Evolutionary conservation across 2,329 filamentous ascomycete species (phyloP), one percentile per base, ranked within the genome.

Genomic region (Fusarium setosum): DNA sequence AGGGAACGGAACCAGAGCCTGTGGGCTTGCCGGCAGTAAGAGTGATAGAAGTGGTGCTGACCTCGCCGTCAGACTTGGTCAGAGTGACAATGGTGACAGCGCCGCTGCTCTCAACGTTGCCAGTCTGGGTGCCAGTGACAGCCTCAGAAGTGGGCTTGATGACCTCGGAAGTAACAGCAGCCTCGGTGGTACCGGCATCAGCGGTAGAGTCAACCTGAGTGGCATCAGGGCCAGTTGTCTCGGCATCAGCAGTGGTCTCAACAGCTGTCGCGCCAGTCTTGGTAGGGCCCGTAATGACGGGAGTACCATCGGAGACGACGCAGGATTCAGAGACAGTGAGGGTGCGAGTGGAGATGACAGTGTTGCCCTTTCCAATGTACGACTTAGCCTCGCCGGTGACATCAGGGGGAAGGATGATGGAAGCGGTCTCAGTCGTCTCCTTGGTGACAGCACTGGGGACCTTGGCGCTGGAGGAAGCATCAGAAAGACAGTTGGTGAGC

Each of bases 311-410:
- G 21, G 64, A 67, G 42, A 73, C 55, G 23, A 67, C 64, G 31
- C 69, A 72, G 42, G 70, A 63, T 59, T 73, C 71, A 4, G 66
- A 63, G 24, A 69, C 71, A 55, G 71, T 73, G 42, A 73, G 68
- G 21, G 67, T 73, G 21, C 62, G 68, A 37, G 68, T 72, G 34
- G 60, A 66, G 59, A 73, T 71, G 44, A 73, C 69, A 51, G 60
- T 61, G 18, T 61, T 63, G 11, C 68, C 71, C 15, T 55, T 53
- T 37, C 62, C 66, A 26, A 72, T 61, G 47, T 56, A 59, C n/a
- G 66, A 50, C 54, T 67, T 63, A 47, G 51, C 40, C 35, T 59
- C 57, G 26, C 51, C 56, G 17, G 59, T 60, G 18, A 59, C 71
- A 50, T 72, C 71, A 41, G 71, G 61, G 21, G 71, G 71, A 21